Conservation (phyloP, 1,139 yeast species). For the Debaryomyces fabryi region DNA sequence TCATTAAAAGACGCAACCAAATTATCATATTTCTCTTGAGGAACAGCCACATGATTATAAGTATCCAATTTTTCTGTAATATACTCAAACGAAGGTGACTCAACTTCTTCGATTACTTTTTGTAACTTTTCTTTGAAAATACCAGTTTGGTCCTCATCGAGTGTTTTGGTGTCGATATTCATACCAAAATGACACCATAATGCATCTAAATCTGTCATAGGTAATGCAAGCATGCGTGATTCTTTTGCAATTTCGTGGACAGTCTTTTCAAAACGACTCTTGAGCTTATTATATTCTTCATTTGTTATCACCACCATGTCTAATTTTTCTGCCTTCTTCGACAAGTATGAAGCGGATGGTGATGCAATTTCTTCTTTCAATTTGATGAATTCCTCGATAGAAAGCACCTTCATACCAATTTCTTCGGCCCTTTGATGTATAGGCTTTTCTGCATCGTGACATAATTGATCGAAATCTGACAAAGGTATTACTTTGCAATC, state of each 20-base stretch:
- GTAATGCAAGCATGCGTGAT: slow-evolving; percentile 16
- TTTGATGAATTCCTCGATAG: slow-evolving; percentile 9
- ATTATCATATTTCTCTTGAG: slow-evolving; percentile 15
- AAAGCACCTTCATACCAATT: slow-evolving; percentile 15
- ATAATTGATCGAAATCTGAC: slow-evolving; percentile 6
- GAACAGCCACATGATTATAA: slow-evolving; percentile 25
- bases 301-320: slow-evolving; percentile 11
- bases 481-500: slow-evolving; percentile 10
- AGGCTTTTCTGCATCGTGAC: slow-evolving; percentile 2
- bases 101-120: slow-evolving; percentile 8
- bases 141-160: slow-evolving; percentile 13
- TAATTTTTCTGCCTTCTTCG: slow-evolving; percentile 23
- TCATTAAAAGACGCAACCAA: slow-evolving; percentile 9
- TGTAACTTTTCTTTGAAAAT: slow-evolving; percentile 18
- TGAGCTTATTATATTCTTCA: slow-evolving; percentile 15
- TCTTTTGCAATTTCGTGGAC: slow-evolving; percentile 16
- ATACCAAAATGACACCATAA: slow-evolving; percentile 26
- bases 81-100: slow-evolving; percentile 28
- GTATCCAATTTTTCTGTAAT: slow-evolving; percentile 22
- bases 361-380: slow-evolving; percentile 19
- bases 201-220: slow-evolving; percentile 9
- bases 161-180: neutral
- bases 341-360: slow-evolving; percentile 22
- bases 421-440: slow-evolving; percentile 18
- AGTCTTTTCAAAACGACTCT: slow-evolving; percentile 15